phyloP scores from a whole-genome alignment of 306 rosid genomes.

The Comarum palustre region DNA sequence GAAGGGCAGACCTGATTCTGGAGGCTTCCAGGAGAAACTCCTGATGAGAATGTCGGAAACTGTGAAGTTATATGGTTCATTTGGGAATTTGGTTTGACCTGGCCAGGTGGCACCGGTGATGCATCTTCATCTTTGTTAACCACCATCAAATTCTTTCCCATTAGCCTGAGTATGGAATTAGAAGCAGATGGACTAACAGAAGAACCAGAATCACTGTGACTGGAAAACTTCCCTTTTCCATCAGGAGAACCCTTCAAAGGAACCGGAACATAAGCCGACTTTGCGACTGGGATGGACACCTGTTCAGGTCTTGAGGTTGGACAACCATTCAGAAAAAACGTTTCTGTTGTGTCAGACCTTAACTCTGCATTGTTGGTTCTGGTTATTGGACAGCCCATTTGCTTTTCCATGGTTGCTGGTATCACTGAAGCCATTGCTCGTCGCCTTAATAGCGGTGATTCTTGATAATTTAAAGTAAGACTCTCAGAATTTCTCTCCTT shows the following conservation, averaged over 20 bases:
- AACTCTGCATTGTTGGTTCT: conserved; percentile 26
- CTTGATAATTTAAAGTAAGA: conserved; percentile 34
- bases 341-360: conserved; percentile 32
- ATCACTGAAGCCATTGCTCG: conserved; percentile 27
- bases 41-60: conserved; percentile 29
- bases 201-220: conserved; percentile 31
- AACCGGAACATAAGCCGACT: conserved; percentile 19
- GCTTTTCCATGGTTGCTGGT: conserved; percentile 35
- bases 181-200: conserved; percentile 47
- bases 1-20: conserved; percentile 30
- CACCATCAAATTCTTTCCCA: conserved; percentile 70
- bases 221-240: conserved; percentile 27
- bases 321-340: conserved; percentile 19
- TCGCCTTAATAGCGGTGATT: conserved; percentile 36
- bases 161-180: conserved; percentile 51
- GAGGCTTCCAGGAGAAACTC: conserved; percentile 22
- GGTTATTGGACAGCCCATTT: conserved; percentile 23
- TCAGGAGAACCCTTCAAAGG: conserved; percentile 25
- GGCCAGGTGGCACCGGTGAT: conserved; percentile 25
- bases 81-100: conserved; percentile 28
- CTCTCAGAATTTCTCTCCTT: conserved; percentile 41
- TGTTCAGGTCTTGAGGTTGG: conserved; percentile 23
- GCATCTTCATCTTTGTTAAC: conserved; percentile 48
- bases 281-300: conserved; percentile 12
- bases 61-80: conserved; percentile 24